These are phyloP conservation scores for Trichoderma citrinoviride DNA, from an alignment of 2,329 filamentous ascomycete genomes.

Conservation along the genomic window DNA sequence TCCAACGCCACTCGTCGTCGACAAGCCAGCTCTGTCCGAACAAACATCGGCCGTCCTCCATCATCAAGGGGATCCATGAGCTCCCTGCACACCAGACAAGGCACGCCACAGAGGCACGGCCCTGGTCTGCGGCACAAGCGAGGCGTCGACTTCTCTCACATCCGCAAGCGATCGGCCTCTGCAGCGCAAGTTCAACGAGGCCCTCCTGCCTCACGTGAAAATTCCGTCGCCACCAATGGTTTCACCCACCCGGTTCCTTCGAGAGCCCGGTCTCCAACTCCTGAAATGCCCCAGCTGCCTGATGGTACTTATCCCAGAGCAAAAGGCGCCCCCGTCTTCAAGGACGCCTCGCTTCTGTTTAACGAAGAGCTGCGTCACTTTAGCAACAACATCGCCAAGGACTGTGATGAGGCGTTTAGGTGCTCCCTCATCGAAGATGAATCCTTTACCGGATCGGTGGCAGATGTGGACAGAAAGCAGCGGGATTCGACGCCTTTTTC, in stretches of 20 bases:
- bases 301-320: constrained; percentile 31
- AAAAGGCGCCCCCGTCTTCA: constrained; percentile 25
- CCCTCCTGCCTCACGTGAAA: constrained; percentile 22
- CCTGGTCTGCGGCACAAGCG: constrained; percentile 49
- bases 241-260: constrained; percentile 25
- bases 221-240: constrained; percentile 26
- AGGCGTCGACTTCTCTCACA: constrained; percentile 53
- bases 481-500: constrained; percentile 44
- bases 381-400: constrained; percentile 80
- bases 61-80: constrained; percentile 45
- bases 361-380: constrained; percentile 80
- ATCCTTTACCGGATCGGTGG: constrained; percentile 36
- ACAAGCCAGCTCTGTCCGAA: constrained; percentile 32
- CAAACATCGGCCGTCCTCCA: constrained; percentile 33
- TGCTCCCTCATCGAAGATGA: constrained; percentile 51
- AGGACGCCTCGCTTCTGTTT: constrained; percentile 38
- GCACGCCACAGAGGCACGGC: constrained; percentile 42
- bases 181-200: constrained; percentile 25
- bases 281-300: constrained; percentile 31
- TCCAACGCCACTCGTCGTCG: constrained; percentile 34
- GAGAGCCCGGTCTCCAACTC: constrained; percentile 31
- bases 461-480: constrained; percentile 33
- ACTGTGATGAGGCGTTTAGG: constrained; percentile 91
- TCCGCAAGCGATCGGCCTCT: constrained; percentile 42
- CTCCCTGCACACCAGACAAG: constrained; percentile 50